A percentile compares a stretch with the other conserved stretches of the same genome.
Evolutionary conservation across 345 rosid genomes (phyloP).

Genomic region (Fremontodendron californicum): DNA sequence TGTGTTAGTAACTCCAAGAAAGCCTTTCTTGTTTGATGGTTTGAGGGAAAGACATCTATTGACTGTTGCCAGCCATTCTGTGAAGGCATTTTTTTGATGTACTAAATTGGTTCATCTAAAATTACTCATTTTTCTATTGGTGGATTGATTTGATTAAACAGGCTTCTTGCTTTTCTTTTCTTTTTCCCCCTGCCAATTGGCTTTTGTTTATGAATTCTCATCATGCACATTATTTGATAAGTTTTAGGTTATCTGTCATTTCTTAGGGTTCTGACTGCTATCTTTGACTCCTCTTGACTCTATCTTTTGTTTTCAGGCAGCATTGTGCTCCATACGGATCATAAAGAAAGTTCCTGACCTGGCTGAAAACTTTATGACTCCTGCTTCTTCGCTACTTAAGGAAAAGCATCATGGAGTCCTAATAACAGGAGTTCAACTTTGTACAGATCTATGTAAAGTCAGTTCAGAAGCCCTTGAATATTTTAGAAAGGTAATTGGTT

Average conservation of each 20-base stretch:
- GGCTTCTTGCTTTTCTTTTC: background rate
- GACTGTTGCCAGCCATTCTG: background rate
- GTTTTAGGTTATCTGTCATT: slow-evolving; percentile 5
- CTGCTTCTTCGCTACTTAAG: slow-evolving; percentile 80
- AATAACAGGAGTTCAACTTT: slow-evolving; percentile 92
- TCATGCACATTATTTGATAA: background rate
- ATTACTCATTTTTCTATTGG: background rate
- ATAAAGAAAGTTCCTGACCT: slow-evolving; percentile 95
- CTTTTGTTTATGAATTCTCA: background rate
- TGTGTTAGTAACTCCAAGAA: background rate
- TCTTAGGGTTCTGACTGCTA: background rate
- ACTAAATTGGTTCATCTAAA: background rate
- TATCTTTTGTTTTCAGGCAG: slow-evolving; percentile 60
- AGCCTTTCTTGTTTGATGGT: background rate
- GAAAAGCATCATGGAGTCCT: slow-evolving; percentile 99
- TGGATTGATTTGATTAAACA: background rate
- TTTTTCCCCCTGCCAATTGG: background rate
- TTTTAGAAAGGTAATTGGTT: slow-evolving; percentile 71
- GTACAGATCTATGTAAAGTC: slow-evolving; percentile 85
- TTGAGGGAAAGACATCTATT: slow-evolving; percentile 1
- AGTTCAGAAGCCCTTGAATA: slow-evolving; percentile 79
- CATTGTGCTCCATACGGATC: slow-evolving; percentile 89
- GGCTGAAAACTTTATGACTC: slow-evolving; percentile 91
- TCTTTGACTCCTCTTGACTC: slow-evolving; percentile 21
- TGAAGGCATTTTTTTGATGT: background rate